These are phyloP conservation scores for Aspergillus cavernicola DNA, from an alignment of 495 filamentous ascomycete species.

Conservation along the genomic window DNA sequence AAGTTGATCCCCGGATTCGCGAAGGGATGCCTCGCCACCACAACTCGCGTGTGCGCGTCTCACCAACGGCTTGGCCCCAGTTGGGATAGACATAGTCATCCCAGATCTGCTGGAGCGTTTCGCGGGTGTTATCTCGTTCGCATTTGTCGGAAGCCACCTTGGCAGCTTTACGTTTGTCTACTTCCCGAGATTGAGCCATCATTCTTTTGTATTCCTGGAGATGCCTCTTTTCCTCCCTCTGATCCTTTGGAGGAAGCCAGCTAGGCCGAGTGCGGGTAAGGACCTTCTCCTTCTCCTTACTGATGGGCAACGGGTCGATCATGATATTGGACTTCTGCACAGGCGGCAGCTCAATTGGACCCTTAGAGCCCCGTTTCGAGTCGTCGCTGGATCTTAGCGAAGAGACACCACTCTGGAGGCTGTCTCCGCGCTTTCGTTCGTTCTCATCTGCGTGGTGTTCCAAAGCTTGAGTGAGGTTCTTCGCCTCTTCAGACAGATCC, in stretches of 20 bases:
- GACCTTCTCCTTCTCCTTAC: conserved; percentile 94
- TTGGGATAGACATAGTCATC: conserved; percentile 82
- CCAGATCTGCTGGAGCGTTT: conserved; percentile 70
- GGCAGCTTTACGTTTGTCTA: conserved; percentile 48
- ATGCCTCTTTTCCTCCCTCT: conserved; percentile 87
- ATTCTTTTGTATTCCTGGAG: conserved; percentile 89
- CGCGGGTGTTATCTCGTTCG: conserved; percentile 64
- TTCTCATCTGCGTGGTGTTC: conserved; percentile 76
- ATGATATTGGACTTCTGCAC: conserved; percentile 84
- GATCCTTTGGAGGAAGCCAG: conserved; percentile 93
- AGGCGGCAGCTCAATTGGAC: conserved; percentile 68
- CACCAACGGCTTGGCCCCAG: conserved; percentile 72
- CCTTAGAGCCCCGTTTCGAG: conserved; percentile 54
- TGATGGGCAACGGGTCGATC: conserved; percentile 93
- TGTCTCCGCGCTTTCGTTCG: conserved; percentile 47
- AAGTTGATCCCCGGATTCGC: conserved; percentile 75
- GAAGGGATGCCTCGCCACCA: conserved; percentile 94
- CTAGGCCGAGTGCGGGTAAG: conserved; percentile 86
- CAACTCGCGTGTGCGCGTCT: conserved; percentile 75
- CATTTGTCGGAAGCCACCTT: conserved; percentile 48
- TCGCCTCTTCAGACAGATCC: conserved; percentile 81
- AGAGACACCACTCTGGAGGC: conserved; percentile 45
- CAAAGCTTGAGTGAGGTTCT: conserved; percentile 81
- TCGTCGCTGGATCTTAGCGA: conserved; percentile 45
- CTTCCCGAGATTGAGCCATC: conserved; percentile 76